Percentiles rank a stretch among this genome's conserved stretches.
Conservation (phyloP, 208 protist genomes). For the Trypanosoma congolense region DNA sequence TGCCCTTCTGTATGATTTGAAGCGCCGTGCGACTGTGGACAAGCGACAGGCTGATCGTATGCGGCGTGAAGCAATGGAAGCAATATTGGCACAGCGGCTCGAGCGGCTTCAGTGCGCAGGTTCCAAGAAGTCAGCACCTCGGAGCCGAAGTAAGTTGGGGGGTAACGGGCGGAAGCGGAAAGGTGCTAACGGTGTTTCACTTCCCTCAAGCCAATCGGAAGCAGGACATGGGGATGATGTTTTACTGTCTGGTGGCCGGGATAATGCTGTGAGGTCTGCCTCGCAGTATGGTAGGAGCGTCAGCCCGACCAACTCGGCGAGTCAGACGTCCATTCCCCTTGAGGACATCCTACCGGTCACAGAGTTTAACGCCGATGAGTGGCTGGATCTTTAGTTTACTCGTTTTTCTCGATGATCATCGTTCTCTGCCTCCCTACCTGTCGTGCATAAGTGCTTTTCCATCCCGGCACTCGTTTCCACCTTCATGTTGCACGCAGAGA, state of each 20-base stretch:
- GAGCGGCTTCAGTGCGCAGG: slow-evolving; percentile 8
- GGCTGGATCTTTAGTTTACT: slow-evolving; percentile 32
- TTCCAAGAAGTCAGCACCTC: background rate
- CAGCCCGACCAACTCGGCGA: background rate
- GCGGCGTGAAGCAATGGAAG: slow-evolving; percentile 44
- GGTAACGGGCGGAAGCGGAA: background rate
- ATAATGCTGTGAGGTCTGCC: background rate
- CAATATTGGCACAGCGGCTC: slow-evolving; percentile 31
- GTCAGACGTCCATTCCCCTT: background rate
- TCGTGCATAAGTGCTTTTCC: too few species aligned
- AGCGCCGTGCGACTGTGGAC: slow-evolving; percentile 47
- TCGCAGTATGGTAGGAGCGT: background rate
- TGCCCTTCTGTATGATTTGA: slow-evolving; percentile 49
- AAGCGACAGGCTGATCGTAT: slow-evolving; percentile 28
- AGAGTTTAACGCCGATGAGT: slow-evolving; percentile 48
- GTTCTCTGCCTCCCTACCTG: too few species aligned
- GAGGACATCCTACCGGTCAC: slow-evolving; percentile 26
- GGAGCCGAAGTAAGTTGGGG: background rate
- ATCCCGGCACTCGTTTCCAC: too few species aligned
- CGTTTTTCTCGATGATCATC: too few species aligned
- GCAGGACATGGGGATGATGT: too few species aligned
- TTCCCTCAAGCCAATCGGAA: too few species aligned
- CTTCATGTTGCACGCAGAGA: too few species aligned
- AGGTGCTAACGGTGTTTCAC: background rate
- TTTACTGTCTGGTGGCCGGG: slow-evolving; percentile 25